Evolutionary conservation across 768 basidiomycete species (phyloP).

Genomic region (Kwoniella mangroviensis): DNA sequence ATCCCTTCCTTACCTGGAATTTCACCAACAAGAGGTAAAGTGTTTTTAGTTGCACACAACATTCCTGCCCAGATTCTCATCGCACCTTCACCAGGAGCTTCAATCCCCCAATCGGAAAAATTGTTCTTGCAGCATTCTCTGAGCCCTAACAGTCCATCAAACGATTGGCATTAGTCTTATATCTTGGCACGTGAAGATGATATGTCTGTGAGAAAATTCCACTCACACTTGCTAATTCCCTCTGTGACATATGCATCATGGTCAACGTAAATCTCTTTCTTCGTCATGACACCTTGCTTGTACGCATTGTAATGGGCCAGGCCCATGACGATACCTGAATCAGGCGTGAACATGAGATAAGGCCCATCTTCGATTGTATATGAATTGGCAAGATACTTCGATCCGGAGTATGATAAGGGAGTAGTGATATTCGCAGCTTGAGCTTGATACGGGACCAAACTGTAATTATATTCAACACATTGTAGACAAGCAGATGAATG

Average conservation of each 20-base stretch:
- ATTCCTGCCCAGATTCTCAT: constrained; percentile 47
- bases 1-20: constrained; percentile 40
- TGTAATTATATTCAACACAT: constrained; percentile 1
- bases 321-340: constrained; percentile 32
- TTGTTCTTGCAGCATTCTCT: constrained; percentile 30
- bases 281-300: constrained; percentile 12
- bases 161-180: background rate
- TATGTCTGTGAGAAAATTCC: background rate
- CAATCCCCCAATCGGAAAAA: constrained; percentile 38
- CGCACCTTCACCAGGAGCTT: constrained; percentile 43
- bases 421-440: constrained; percentile 34
- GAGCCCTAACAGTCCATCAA: constrained; percentile 26
- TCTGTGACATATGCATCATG: constrained; percentile 24
- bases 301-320: constrained; percentile 10
- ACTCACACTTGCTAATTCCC: constrained; percentile 25
- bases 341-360: constrained; percentile 28
- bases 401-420: constrained; percentile 28
- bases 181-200: background rate
- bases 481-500: background rate
- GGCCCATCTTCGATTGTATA: constrained; percentile 32
- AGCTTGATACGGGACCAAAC: constrained; percentile 27
- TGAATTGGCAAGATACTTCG: constrained; percentile 12
- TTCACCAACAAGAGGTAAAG: constrained; percentile 44
- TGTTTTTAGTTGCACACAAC: constrained; percentile 36
- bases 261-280: constrained; percentile 24